Percentiles rank a stretch among this genome's conserved stretches.
phyloP scores from a whole-genome alignment of 345 rosid genomes.

The Gossypium thurberi region DNA sequence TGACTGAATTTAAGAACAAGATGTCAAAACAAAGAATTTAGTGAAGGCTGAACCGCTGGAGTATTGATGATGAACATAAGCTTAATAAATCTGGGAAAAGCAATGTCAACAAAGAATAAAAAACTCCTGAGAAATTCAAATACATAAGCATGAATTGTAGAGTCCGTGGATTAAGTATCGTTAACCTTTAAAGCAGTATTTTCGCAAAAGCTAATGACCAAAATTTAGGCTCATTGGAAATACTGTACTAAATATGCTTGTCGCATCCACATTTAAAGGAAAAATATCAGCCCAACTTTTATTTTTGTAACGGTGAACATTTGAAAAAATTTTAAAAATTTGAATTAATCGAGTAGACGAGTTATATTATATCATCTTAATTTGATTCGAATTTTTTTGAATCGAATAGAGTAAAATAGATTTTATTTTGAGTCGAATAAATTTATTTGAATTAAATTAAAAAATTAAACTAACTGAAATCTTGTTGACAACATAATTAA shows the following conservation, averaged over 20 bases:
- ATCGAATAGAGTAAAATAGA: fast-evolving
- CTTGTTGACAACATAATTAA: too few relatives aligned
- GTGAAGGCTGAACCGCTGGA: neutral
- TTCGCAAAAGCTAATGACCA: neutral
- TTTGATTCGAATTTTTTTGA: too few relatives aligned
- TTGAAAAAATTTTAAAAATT: too few relatives aligned
- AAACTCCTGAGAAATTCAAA: neutral
- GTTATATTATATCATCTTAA: too few relatives aligned
- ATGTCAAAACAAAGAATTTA: neutral
- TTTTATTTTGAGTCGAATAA: too few relatives aligned
- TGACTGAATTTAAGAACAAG: constrained; percentile 34
- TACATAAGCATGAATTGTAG: neutral
- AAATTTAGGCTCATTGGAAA: neutral
- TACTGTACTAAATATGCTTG: neutral
- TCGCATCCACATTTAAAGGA: neutral
- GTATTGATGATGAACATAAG: neutral
- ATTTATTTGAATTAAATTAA: too few relatives aligned
- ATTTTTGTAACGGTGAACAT: too few relatives aligned
- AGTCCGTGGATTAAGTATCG: neutral
- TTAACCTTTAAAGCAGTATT: neutral
- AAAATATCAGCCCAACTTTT: neutral
- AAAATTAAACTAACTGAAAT: too few relatives aligned
- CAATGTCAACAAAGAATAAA: neutral
- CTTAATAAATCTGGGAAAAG: neutral
- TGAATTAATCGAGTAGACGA: too few relatives aligned